Evolutionary conservation across 2,329 filamentous ascomycete species (phyloP), one percentile per base, ranked within the genome.

Genomic region (Cercospora berteroae): DNA sequence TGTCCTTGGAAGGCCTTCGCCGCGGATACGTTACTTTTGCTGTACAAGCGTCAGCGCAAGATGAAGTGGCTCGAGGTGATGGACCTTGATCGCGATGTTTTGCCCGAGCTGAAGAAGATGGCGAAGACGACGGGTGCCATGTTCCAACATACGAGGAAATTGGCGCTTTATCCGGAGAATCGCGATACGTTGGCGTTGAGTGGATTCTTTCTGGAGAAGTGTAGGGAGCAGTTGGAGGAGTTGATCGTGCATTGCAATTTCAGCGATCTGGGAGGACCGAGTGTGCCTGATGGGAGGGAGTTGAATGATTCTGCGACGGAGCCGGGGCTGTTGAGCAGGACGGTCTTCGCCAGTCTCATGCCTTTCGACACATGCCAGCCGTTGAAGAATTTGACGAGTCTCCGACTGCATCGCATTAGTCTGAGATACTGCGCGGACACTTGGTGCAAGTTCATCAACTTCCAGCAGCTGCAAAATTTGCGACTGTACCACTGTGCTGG

Each of bases 61-160:
- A 79, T 84, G 78, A 81, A 81, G 67, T 83, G 81, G 80, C 75
- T 84, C 18, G 82, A 84, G 68, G 81, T 79, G 60, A 82, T 83
- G 69, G 77, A 81, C 23, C 74, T 84, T 12, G 82, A 83, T 67
- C 76, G 76, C n/a, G 72, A 79, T 42, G 77, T 82, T 12, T 68
- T 83, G 18, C 74, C 76, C 1, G 79, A 81, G 48, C 69, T 84
- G 6, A 79, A 82, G 72, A 80, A 80, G 72, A 76, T 80, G 25
- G 74, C 76, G 6, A 74, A 78, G 39, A 25, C 77, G 33, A 78
- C 82, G 58, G 75, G 77, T n/a, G 74, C 76, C 10, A 72, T 80
- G 52, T 83, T 83, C 65, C 71, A 79, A 56, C 78, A 81, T 60
- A 78, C 79, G 10, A 74, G 75, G 29, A 83, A 81, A 67, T 75